Conservation (phyloP, 345 rosid genomes). For the Sisymbrium altissimum region DNA sequence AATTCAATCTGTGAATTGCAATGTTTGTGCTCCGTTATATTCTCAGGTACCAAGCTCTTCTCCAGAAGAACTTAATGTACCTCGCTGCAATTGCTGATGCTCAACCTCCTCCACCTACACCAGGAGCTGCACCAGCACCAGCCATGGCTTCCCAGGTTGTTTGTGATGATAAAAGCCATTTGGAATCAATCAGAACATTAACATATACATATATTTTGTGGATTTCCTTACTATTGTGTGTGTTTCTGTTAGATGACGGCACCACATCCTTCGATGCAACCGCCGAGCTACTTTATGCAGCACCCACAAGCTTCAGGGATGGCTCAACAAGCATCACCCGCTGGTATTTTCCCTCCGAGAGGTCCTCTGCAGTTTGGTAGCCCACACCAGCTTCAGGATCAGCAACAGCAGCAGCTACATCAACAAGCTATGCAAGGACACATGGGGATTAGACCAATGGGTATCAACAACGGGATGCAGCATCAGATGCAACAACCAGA, state of each 20-base stretch:
- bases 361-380: slow-evolving; percentile 66
- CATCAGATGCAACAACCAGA: slow-evolving; percentile 57
- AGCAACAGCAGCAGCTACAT: slow-evolving; percentile 38
- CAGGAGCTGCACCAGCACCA: slow-evolving; percentile 24
- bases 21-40: neutral
- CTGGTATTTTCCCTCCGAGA: slow-evolving; percentile 53
- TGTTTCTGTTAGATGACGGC: slow-evolving; percentile 61
- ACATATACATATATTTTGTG: neutral
- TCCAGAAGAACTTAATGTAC: slow-evolving; percentile 95
- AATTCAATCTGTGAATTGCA: neutral
- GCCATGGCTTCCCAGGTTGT: slow-evolving; percentile 77
- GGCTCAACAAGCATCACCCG: slow-evolving; percentile 57
- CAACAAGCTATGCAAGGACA: slow-evolving; percentile 69
- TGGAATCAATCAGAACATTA: neutral
- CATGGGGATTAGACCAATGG: slow-evolving; percentile 75
- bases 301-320: slow-evolving; percentile 63
- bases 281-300: slow-evolving; percentile 60
- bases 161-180: neutral
- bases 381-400: slow-evolving; percentile 76
- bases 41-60: slow-evolving; percentile 77
- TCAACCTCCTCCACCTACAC: slow-evolving; percentile 73
- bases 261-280: slow-evolving; percentile 69
- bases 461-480: slow-evolving; percentile 37
- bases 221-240: neutral
- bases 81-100: slow-evolving; percentile 99